Conservation (phyloP, 441 rosid species). For the Pelargonium cotyledonis region DNA sequence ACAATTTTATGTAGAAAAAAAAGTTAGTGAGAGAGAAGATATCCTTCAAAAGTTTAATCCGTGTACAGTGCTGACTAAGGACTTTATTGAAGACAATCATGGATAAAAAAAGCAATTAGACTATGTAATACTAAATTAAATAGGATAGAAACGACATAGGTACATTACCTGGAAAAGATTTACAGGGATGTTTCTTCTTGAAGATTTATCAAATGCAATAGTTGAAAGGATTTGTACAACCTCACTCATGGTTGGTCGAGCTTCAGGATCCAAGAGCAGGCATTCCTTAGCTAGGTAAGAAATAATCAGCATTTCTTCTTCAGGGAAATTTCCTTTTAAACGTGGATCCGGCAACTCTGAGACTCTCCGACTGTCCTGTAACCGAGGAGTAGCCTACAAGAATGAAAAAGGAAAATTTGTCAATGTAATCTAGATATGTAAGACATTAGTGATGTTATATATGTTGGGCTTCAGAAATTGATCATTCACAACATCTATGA, state of each 20-base stretch:
- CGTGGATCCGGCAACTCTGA: conserved; percentile 77
- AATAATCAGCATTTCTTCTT: conserved; percentile 84
- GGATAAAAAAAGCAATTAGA: too few relatives aligned
- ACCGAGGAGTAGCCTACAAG: conserved; percentile 66
- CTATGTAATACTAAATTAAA: too few relatives aligned
- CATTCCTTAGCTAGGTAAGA: conserved; percentile 93
- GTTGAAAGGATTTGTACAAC: conserved; percentile 92
- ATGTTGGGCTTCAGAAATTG: not conserved
- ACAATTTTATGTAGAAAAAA: too few relatives aligned
- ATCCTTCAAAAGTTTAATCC: too few relatives aligned
- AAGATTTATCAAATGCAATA: conserved; percentile 58
- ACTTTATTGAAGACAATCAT: too few relatives aligned
- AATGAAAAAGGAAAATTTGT: not conserved
- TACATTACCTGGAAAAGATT: conserved; percentile 53
- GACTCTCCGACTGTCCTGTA: conserved; percentile 60
- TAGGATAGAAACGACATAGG: not conserved
- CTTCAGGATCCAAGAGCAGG: conserved; percentile 77
- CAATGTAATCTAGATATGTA: not conserved
- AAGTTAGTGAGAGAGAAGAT: too few relatives aligned
- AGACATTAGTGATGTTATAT: not conserved
- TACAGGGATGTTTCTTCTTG: conserved; percentile 55
- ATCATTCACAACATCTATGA: not conserved
- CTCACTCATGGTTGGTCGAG: conserved; percentile 92
- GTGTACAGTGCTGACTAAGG: too few relatives aligned
- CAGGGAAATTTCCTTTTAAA: conserved; percentile 55